Conservation (phyloP, 1,284 basidiomycete genomes). For the Xerocomus amazonicus region DNA sequence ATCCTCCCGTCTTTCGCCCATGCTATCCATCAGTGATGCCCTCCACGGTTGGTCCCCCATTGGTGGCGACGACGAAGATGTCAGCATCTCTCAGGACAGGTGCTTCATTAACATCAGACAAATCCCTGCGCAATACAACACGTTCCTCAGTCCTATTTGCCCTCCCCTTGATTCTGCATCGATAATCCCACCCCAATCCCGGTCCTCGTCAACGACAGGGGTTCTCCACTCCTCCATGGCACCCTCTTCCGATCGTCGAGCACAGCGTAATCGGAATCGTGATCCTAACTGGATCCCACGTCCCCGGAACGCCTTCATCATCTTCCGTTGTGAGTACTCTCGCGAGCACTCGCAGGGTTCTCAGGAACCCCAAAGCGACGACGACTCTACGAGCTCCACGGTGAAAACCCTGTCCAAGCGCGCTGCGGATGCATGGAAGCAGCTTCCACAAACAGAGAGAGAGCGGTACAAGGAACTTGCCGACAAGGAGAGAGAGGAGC, state of each 20-base stretch:
- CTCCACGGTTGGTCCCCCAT: slow-evolving; percentile 30
- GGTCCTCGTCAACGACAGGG: neutral
- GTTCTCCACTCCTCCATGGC: slow-evolving; percentile 11
- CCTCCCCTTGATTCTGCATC: slow-evolving; percentile 12
- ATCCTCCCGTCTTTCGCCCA: neutral
- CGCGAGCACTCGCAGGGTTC: slow-evolving; percentile 31
- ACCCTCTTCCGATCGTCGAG: slow-evolving; percentile 31
- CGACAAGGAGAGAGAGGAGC: slow-evolving; percentile 49
- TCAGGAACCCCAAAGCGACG: slow-evolving; percentile 17
- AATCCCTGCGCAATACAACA: slow-evolving; percentile 3
- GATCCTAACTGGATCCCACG: slow-evolving; percentile 72
- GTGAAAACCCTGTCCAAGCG: slow-evolving; percentile 57
- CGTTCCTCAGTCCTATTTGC: slow-evolving; percentile 12
- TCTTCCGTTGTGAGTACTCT: slow-evolving; percentile 78
- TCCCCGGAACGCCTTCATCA: slow-evolving; percentile 85
- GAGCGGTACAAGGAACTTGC: slow-evolving; percentile 50
- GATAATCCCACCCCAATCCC: neutral
- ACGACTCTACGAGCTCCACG: slow-evolving; percentile 18
- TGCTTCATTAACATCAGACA: slow-evolving; percentile 11
- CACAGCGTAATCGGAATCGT: slow-evolving; percentile 34
- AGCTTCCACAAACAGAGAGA: slow-evolving; percentile 43
- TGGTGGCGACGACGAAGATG: slow-evolving; percentile 29
- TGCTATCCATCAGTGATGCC: slow-evolving; percentile 12
- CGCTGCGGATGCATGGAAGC: slow-evolving; percentile 58
- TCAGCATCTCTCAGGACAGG: slow-evolving; percentile 21